Base-by-base conservation (phyloP, 129 eudicot species). In the sunflower (Helianthus annuus) region DNA sequence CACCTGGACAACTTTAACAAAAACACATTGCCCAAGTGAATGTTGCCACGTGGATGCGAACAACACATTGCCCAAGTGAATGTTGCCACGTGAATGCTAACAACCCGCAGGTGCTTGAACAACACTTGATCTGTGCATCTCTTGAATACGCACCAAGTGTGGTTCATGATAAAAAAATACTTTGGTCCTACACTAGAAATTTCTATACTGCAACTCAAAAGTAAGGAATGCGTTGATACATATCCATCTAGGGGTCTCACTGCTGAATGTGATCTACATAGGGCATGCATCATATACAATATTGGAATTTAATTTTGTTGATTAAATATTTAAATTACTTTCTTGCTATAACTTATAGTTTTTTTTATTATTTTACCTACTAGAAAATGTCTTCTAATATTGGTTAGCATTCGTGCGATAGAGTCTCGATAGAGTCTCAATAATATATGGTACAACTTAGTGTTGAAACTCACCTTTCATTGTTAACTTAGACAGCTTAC, bases 21-120 rank as follows among this genome's bases (percentile, higher is more conserved):
- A 29, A 29, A 29, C 34, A 29, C 34, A 29, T 29, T 29, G 91
- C 64, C 85, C 97, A 14, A 73, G 88, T 36, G 98, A 94, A 74
- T 90, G 97, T 76, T 94, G 97, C 70, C 98, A 85, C 15, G 82
- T 94, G 49, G 96, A n/a, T n/a, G n/a, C n/a, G n/a, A n/a, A n/a
- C n/a, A n/a, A n/a, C n/a, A n/a, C n/a, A n/a, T n/a, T n/a, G n/a
- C n/a, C n/a, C n/a, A n/a, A n/a, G n/a, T n/a, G n/a, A n/a, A n/a
- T n/a, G n/a, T n/a, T n/a, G n/a, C n/a, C n/a, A n/a, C n/a, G n/a
- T n/a, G n/a, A n/a, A 90, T 79, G 87, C 98, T 74, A 89, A 77
- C 74, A 94, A 90, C 81, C 89, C 62, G 38, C 95, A 89, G 92
- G 98, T 89, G 78, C 92, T 94, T 76, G 85, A 94, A 78, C 98